Base-by-base conservation (phyloP, 768 basidiomycete species). In the Botryobasidium botryosum region DNA sequence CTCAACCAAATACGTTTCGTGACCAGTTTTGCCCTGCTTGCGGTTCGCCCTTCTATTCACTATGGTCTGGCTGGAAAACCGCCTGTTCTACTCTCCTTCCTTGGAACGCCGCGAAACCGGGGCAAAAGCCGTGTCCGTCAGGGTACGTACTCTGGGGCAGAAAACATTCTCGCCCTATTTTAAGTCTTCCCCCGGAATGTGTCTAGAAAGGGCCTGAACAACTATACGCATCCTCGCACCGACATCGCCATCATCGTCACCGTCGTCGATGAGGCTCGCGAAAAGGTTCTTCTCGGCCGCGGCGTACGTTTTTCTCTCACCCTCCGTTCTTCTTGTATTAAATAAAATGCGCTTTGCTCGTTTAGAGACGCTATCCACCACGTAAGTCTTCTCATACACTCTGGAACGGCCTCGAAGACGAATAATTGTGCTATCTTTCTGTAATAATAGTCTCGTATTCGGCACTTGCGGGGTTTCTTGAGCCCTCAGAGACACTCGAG, bases 1-100 rank as follows among this genome's bases (percentile, higher is more conserved):
- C 17, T 21, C 2, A 25, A 40, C 49, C 21, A 38, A 28, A 35
- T 10, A 21, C 15, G n/a, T 2, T 44, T 31, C 17, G 4, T 13
- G 8, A 24, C 35, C 49, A 90, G 86, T 91, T 85, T 59, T 97
- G 92, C 56, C 71, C 91, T 0, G 77, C 74, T 0, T 97, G 92
- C 58, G 88, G 90, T 3, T 72, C 77, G 0, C 69, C 70, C 2
- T 72, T 77, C 0, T 83, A 85, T 54, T 82, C 86, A 0, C 66
- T 85, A 52, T 96, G 92, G 92, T 88, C 75, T 3, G 92, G 92
- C 0, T 99, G 90, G 91, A 99, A 99, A 61, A 62, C 90, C 1
- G 69, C 72, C 3, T 99, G 92, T 59, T 64, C 70, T 5, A 70
- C 81, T 0, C 59, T 84, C 23, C 59, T 86, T 17, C 82, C 84